A percentile compares a stretch with the other conserved stretches of the same genome.
Evolutionary conservation across 2,329 filamentous ascomycete species (phyloP).

Genomic region (Venturia aucupariae): DNA sequence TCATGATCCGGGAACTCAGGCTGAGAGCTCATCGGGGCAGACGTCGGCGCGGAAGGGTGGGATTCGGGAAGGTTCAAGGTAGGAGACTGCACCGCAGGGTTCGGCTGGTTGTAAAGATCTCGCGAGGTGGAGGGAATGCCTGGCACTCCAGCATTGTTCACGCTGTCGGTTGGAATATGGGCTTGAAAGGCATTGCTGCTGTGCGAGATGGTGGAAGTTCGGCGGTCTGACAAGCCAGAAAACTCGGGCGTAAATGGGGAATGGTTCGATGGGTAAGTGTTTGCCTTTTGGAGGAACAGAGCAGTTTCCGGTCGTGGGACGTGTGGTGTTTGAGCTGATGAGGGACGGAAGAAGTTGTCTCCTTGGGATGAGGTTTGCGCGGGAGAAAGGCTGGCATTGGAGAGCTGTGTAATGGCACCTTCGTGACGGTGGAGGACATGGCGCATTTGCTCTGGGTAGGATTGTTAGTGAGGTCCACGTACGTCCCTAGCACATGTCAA

Average conservation of each 20-base stretch:
- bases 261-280: conserved; percentile 25
- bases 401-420: conserved; percentile 36
- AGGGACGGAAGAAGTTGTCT: conserved; percentile 24
- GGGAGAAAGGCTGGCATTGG: conserved; percentile 15
- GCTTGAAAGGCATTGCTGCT: conserved; percentile 13
- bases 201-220: conserved; percentile 15
- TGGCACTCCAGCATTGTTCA: conserved; percentile 14
- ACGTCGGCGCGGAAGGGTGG: conserved; percentile 16
- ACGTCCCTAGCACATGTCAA: not conserved
- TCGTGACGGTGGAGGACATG: conserved; percentile 36
- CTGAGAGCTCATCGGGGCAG: conserved; percentile 27
- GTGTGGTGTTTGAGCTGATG: conserved; percentile 32
- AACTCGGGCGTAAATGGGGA: conserved; percentile 23
- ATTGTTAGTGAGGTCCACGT: too few species aligned
- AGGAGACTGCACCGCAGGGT: conserved; percentile 47
- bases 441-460: conserved; percentile 35
- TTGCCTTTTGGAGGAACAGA: conserved; percentile 37
- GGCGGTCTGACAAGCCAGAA: conserved; percentile 8
- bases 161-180: conserved; percentile 15
- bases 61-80: conserved; percentile 43
- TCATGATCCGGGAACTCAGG: conserved; percentile 50
- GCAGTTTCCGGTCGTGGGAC: conserved; percentile 36
- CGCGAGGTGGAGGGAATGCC: conserved; percentile 15
- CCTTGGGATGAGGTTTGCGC: not conserved
- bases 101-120: conserved; percentile 24